phyloP scores from a whole-genome alignment of 257 asterid genomes.

The Nemophila menziesii region DNA sequence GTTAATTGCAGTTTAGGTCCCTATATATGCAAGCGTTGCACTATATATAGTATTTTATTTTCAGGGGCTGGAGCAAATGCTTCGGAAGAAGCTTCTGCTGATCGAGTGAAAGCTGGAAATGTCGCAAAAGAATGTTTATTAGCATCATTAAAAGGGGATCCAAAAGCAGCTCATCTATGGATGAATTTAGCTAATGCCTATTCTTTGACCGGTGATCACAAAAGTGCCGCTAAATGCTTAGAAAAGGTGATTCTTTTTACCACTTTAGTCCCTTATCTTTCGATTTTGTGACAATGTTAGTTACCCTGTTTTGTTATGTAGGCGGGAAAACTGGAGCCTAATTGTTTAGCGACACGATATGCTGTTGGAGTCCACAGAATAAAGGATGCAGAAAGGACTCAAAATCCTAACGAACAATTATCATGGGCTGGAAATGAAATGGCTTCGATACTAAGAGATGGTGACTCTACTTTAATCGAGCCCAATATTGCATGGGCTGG shows the following conservation, averaged over 20 bases:
- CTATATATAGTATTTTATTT: neutral
- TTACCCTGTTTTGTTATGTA: conserved; percentile 15
- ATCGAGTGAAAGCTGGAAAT: conserved; percentile 42
- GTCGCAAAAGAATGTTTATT: conserved; percentile 91
- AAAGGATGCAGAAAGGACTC: conserved; percentile 92
- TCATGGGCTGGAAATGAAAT: conserved; percentile 97
- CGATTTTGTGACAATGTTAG: too few relatives aligned
- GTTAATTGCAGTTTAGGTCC: conserved; percentile 1
- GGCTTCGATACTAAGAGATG: conserved; percentile 92
- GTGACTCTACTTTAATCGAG: conserved; percentile 65
- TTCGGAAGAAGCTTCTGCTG: conserved; percentile 36
- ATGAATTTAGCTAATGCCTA: conserved; percentile 82
- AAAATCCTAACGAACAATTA: conserved; percentile 86
- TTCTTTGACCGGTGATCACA: conserved; percentile 73
- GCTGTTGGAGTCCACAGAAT: conserved; percentile 88
- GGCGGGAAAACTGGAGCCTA: conserved; percentile 97
- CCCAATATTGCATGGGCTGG: conserved; percentile 92
- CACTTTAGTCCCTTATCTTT: neutral
- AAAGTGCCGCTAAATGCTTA: conserved; percentile 77
- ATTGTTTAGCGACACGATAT: conserved; percentile 88
- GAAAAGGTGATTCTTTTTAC: conserved; percentile 48
- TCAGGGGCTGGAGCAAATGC: conserved; percentile 78
- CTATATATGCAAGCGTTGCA: neutral
- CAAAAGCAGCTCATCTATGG: conserved; percentile 89
- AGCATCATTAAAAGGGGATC: conserved; percentile 75